Evolutionary conservation across 176 grass and related monocot genomes (phyloP), one percentile per base, ranked within the genome.

Genomic region (Pontederia paniculata): DNA sequence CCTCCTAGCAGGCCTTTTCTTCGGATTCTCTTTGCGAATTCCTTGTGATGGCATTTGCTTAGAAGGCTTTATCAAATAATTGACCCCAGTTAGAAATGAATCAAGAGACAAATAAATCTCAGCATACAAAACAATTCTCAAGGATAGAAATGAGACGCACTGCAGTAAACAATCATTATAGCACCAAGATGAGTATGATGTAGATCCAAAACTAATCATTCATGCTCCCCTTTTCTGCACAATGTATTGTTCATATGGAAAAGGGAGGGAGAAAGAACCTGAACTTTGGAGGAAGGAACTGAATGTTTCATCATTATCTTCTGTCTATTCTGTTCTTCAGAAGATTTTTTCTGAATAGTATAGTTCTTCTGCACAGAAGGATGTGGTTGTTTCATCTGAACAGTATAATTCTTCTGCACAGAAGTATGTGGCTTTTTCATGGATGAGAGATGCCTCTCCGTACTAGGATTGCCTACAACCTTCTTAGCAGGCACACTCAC

Each of bases 241-340:
- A 9, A 66, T 74, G 12, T 16, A 74, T 74, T 42, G 19, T 50
- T 75, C 25, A 69, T 25, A 21, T 55, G 19, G 20, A 50, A 42
- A 44, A 23, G 15, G 13, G 54, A 74, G 53, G 28, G 23, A n/a
- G 31, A 19, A 67, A 65, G 44, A 58, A 95, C 91, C 79, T 84
- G 84, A 37, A 42, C 46, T 74, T 65, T 83, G 54, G 77, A 74
- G 23, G 55, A 59, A 43, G 71, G 52, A 45, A 19, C 54, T 9
- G 45, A 41, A 21, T 58, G 76, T 16, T 78, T 81, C 10, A 66
- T 52, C 60, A 11, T 18, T 57, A 56, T 50, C 63, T 59, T 83
- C 43, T 37, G 18, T 60, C 68, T 60, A 45, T 48, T 43, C 11
- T 18, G 48, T 57, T 28, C 44, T 25, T 79, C 73, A 65, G 66